These are phyloP conservation scores for Martensiomyces pterosporus DNA, from an alignment of 192 early-diverging fungal species.

Conservation along the genomic window DNA sequence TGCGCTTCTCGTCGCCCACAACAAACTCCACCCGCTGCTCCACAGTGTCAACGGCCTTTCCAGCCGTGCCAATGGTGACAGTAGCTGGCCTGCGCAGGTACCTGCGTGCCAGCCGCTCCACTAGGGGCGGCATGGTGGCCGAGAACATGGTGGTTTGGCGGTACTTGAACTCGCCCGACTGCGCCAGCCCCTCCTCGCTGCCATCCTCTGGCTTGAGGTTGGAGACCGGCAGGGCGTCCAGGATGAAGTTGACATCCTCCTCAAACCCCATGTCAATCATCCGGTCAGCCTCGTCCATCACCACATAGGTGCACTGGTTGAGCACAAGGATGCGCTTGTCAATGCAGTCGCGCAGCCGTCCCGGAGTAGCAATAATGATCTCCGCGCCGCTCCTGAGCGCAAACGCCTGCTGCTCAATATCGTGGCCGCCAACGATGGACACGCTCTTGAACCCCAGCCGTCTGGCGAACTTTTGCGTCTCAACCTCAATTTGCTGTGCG, in stretches of 20 bases:
- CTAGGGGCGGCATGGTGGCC: constrained; percentile 94
- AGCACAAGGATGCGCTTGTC: constrained; percentile 87
- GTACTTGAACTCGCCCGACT: constrained; percentile 46
- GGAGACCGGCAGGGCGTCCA: constrained; percentile 87
- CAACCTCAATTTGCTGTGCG: constrained; percentile 94
- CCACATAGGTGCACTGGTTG: constrained; percentile 93
- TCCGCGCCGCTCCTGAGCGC: constrained; percentile 88
- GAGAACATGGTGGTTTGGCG: constrained; percentile 99
- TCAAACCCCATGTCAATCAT: constrained; percentile 97
- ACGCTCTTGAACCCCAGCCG: constrained; percentile 84
- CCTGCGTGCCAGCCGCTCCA: constrained; percentile 91
- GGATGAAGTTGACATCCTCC: constrained; percentile 90
- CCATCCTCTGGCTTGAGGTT: constrained; percentile 84
- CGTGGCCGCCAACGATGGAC: constrained; percentile 81
- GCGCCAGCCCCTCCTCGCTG: constrained; percentile 42
- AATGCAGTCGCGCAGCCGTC: constrained; percentile 88
- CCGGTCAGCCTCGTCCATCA: constrained; percentile 99
- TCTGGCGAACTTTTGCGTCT: constrained; percentile 84
- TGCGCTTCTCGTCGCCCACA: constrained; percentile 71
- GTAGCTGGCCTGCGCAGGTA: constrained; percentile 89
- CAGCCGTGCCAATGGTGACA: constrained; percentile 94
- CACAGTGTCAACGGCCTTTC: constrained; percentile 94
- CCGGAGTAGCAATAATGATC: constrained; percentile 97
- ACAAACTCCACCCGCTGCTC: constrained; percentile 96
- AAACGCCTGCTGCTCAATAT: constrained; percentile 83